phyloP scores from a whole-genome alignment of 371 early-diverging fungal genomes.

The Syncephalis fuscata region DNA sequence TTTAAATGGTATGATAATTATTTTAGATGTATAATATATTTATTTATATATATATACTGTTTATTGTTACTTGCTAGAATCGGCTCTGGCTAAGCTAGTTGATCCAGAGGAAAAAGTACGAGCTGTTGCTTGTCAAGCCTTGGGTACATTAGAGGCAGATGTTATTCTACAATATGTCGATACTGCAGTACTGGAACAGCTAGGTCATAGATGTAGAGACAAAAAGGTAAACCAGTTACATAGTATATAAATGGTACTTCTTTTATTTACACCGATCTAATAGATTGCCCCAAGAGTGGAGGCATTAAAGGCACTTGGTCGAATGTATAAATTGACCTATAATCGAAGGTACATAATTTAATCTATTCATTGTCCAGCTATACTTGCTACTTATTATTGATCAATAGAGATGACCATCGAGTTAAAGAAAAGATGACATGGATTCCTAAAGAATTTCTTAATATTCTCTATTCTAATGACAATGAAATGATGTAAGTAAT shows the following conservation, averaged over 20 bases:
- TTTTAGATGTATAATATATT: background rate
- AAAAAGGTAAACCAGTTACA: slow-evolving; percentile 37
- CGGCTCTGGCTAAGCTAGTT: slow-evolving; percentile 48
- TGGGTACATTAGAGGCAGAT: slow-evolving; percentile 43
- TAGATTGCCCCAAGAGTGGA: slow-evolving; percentile 14
- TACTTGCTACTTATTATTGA: background rate
- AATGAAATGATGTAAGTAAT: slow-evolving; percentile 26
- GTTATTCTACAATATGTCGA: slow-evolving; percentile 29
- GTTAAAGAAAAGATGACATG: slow-evolving; percentile 37
- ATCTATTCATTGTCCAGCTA: background rate
- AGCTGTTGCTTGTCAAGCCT: slow-evolving; percentile 40
- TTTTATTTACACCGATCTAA: background rate
- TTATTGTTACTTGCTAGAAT: too few relatives aligned
- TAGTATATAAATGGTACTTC: background rate
- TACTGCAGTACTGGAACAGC: slow-evolving; percentile 32
- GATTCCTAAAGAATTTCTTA: slow-evolving; percentile 65
- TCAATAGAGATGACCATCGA: background rate
- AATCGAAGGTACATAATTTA: slow-evolving; percentile 27
- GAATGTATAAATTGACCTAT: slow-evolving; percentile 50
- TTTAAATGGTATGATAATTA: slow-evolving; percentile 27
- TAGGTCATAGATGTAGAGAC: slow-evolving; percentile 72
- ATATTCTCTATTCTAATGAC: slow-evolving; percentile 67
- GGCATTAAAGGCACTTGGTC: slow-evolving; percentile 53
- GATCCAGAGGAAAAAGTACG: slow-evolving; percentile 94
- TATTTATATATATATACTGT: slow-evolving; percentile 2